These are phyloP conservation scores for Malus hybrid DNA, from an alignment of 331 rosid genomes.

Conservation along the genomic window DNA sequence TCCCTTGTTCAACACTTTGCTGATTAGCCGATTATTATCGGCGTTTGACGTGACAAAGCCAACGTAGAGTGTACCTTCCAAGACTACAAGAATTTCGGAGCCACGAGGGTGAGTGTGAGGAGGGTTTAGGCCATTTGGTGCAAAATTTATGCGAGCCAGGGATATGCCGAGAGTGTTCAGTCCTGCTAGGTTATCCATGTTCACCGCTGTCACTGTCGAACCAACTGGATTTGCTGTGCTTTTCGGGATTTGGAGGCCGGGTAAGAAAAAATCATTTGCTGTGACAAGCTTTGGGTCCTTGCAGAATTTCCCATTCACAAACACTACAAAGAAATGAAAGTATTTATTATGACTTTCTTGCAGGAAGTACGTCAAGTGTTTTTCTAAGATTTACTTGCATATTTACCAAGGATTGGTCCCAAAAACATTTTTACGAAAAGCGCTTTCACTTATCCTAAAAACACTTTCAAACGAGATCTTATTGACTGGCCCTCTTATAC, in stretches of 20 bases:
- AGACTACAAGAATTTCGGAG: conserved; percentile 27
- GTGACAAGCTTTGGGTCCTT: conserved; percentile 27
- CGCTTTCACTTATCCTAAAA: too few species aligned
- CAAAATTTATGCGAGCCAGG: conserved; percentile 18
- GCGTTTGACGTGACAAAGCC: conserved; percentile 7
- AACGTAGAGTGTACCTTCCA: conserved; percentile 17
- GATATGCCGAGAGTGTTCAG: conserved; percentile 39
- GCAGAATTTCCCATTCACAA: conserved; percentile 39
- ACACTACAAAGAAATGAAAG: background rate
- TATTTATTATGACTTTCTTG: too few species aligned
- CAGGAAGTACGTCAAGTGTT: rapidly evolving
- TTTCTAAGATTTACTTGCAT: too few species aligned
- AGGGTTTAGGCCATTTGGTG: conserved; percentile 15
- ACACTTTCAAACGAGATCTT: too few species aligned
- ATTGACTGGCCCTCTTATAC: too few species aligned
- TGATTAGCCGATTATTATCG: conserved; percentile 12
- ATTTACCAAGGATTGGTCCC: too few species aligned
- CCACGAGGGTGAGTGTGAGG: conserved; percentile 22
- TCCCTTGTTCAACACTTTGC: conserved; percentile 24
- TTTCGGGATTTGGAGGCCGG: conserved; percentile 12
- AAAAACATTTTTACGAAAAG: too few species aligned
- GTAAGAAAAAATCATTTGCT: conserved; percentile 26
- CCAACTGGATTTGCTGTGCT: conserved; percentile 24
- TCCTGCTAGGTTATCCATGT: conserved; percentile 14
- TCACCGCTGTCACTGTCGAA: conserved; percentile 14